phyloP scores from a whole-genome alignment of 2,329 filamentous ascomycete species.

The Claviceps fusiformis region DNA sequence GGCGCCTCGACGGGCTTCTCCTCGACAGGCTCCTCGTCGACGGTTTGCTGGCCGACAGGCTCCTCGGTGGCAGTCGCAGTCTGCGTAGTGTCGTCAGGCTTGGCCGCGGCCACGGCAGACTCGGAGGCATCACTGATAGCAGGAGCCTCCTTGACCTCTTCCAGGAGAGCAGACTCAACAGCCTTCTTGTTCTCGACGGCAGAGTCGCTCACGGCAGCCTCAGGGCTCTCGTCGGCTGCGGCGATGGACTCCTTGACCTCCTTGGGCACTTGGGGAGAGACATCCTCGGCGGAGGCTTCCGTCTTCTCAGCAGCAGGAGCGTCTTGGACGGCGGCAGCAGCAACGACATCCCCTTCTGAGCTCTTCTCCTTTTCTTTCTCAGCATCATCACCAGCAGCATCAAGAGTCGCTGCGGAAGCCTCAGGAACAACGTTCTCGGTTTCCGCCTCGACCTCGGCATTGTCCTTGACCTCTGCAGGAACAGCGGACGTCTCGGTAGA shows the following conservation, averaged over 20 bases:
- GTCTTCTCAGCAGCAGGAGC: slow-evolving; percentile 30
- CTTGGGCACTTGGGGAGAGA: slow-evolving; percentile 37
- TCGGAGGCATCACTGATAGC: slow-evolving; percentile 9
- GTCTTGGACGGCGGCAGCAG: slow-evolving; percentile 32
- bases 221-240: slow-evolving; percentile 47
- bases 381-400: slow-evolving; percentile 36
- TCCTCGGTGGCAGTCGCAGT: background rate
- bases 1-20: slow-evolving; percentile 1
- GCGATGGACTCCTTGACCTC: slow-evolving; percentile 45
- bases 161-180: slow-evolving; percentile 60
- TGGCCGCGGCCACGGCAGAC: slow-evolving; percentile 9
- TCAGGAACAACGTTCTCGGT: slow-evolving; percentile 53
- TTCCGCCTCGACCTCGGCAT: slow-evolving; percentile 58
- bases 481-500: slow-evolving; percentile 56
- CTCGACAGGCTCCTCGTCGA: slow-evolving; percentile 5
- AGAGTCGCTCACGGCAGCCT: slow-evolving; percentile 54
- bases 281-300: slow-evolving; percentile 28
- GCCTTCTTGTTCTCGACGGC: slow-evolving; percentile 64
- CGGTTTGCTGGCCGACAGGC: slow-evolving; percentile 9
- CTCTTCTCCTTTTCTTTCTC: slow-evolving; percentile 30
- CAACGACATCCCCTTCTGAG: slow-evolving; percentile 14
- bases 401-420: slow-evolving; percentile 43
- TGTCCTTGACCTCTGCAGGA: slow-evolving; percentile 53
- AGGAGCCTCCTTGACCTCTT: slow-evolving; percentile 39
- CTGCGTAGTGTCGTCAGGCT: too few relatives aligned